Conservation (phyloP, 139 green algal species). For the Auxenochlorella pyrenoidosa region DNA sequence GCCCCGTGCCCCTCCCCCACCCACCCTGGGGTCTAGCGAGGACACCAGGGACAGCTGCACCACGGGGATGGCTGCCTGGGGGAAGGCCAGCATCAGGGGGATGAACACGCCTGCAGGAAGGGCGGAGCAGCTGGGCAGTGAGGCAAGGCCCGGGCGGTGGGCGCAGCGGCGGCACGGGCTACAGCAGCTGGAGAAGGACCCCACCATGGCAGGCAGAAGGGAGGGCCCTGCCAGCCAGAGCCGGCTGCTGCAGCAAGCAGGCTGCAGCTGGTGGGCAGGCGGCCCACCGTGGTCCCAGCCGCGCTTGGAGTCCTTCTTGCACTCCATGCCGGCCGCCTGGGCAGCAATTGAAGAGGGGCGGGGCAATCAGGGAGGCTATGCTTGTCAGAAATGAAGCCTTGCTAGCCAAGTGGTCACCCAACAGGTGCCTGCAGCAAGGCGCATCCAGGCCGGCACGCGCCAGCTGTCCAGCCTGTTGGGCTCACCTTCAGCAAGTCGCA, state of each 20-base stretch:
- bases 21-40: constrained; percentile 51
- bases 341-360: not conserved
- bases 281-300: constrained; percentile 77
- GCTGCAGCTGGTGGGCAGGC: not conserved
- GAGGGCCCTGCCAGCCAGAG: not conserved
- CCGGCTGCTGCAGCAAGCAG: not conserved
- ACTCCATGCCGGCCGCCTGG: constrained; percentile 51
- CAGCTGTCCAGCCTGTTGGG: too few relatives aligned
- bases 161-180: not conserved
- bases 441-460: too few relatives aligned
- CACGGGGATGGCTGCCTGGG: constrained; percentile 71
- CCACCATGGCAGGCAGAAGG: not conserved
- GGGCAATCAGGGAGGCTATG: not conserved
- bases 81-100: constrained; percentile 76
- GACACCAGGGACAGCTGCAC: constrained; percentile 68
- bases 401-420: not conserved
- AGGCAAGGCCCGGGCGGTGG: not conserved
- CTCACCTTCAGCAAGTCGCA: constrained; percentile 57
- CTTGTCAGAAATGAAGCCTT: not conserved
- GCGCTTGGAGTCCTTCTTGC: constrained; percentile 48
- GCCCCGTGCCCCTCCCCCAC: not conserved
- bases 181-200: too few relatives aligned
- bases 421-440: too few relatives aligned
- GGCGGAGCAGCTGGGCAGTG: not conserved
- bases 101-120: constrained; percentile 60